These are phyloP conservation scores for Coffea humblotiana DNA, from an alignment of 305 asterid species.

Conservation along the genomic window DNA sequence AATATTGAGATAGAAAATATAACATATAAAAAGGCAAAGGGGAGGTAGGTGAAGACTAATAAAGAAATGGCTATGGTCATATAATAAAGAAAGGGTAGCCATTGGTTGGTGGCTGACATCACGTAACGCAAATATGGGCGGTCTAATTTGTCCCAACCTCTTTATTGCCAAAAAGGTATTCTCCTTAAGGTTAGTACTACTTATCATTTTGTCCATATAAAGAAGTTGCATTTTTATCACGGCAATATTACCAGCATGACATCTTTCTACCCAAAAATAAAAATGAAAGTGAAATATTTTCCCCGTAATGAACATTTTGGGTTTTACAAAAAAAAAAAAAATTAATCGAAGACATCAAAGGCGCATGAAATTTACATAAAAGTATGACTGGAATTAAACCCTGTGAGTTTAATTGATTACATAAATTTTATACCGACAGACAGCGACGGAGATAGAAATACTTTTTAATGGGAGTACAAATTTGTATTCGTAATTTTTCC, in stretches of 20 bases:
- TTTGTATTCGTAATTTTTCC: too few species aligned
- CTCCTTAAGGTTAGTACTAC: not conserved
- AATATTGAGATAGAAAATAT: not conserved
- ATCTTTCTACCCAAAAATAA: not conserved
- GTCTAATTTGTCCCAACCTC: constrained; percentile 15
- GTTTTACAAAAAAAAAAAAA: too few species aligned
- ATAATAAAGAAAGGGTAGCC: not conserved
- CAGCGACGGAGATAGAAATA: too few species aligned
- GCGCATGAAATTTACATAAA: not conserved
- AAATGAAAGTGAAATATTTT: too few species aligned
- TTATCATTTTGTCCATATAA: not conserved
- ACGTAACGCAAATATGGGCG: constrained; percentile 17
- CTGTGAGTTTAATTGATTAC: too few species aligned
- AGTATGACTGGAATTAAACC: not conserved
- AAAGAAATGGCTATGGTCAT: not conserved
- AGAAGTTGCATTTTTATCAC: not conserved
- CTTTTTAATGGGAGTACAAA: too few species aligned
- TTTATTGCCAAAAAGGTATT: not conserved
- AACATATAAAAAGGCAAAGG: not conserved
- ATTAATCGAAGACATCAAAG: too few species aligned
- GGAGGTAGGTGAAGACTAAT: not conserved
- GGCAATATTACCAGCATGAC: not conserved
- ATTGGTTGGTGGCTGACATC: constrained; percentile 10
- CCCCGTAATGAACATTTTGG: too few species aligned
- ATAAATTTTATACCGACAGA: too few species aligned